Conservation (phyloP, 2,329 filamentous ascomycete genomes). For the Fusarium avenaceum region DNA sequence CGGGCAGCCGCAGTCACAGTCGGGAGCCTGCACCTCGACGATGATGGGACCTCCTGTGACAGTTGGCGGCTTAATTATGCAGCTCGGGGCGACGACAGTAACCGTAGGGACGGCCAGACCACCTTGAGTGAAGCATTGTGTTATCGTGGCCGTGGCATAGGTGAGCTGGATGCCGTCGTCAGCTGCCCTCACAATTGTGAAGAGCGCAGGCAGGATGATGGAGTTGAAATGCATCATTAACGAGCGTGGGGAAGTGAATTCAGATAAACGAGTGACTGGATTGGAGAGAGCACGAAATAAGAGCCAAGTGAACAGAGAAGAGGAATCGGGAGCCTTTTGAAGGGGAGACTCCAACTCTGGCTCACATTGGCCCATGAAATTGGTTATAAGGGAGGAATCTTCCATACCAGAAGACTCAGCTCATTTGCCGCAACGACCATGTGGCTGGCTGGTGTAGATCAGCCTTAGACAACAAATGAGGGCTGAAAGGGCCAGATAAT, state of each 20-base stretch:
- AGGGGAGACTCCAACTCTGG: not conserved
- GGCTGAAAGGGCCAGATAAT: not conserved
- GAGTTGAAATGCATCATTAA: constrained; percentile 19
- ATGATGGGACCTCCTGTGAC: constrained; percentile 26
- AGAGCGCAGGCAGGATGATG: constrained; percentile 10
- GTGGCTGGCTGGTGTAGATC: constrained; percentile 7
- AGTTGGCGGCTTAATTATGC: constrained; percentile 16
- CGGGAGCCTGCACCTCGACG: constrained; percentile 31
- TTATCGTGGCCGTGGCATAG: constrained; percentile 31
- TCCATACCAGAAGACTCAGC: not conserved
- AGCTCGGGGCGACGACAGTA: constrained; percentile 3
- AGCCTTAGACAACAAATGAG: not conserved
- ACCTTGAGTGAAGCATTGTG: constrained; percentile 24
- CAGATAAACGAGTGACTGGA: constrained; percentile 12
- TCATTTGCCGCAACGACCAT: not conserved
- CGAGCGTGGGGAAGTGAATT: not conserved
- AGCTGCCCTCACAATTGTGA: not conserved
- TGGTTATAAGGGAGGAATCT: not conserved
- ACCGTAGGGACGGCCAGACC: not conserved
- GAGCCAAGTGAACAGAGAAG: no score
- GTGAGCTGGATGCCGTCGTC: constrained; percentile 16
- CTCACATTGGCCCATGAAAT: not conserved
- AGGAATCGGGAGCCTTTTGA: not conserved
- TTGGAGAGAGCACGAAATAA: not conserved
- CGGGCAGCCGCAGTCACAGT: constrained; percentile 34